Conservation (phyloP, 371 early-diverging fungal species). For the Nosema muscidifuracis region DNA sequence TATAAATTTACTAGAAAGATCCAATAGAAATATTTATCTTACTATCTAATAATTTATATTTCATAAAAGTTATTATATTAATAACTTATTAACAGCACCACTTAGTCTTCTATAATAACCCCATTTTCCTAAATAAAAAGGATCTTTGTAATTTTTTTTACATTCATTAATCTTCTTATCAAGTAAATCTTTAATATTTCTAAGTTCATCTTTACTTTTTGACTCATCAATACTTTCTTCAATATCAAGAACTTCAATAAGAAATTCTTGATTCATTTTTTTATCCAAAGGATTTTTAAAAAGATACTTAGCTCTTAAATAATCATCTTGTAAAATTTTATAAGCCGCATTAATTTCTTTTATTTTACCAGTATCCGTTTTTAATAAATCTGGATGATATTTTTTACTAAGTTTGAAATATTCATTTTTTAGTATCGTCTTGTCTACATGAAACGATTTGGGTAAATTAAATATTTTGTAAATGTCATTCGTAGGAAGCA, state of each 20-base stretch:
- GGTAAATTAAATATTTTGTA: slow-evolving; percentile 40
- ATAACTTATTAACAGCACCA: slow-evolving; percentile 27
- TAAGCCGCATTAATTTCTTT: slow-evolving; percentile 47
- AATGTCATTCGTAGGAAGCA: slow-evolving; percentile 14
- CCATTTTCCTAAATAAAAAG: slow-evolving; percentile 44
- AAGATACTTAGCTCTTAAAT: slow-evolving; percentile 43
- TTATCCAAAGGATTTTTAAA: not conserved
- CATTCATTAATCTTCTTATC: slow-evolving; percentile 40
- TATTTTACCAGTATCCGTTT: not conserved
- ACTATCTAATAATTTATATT: too few relatives aligned
- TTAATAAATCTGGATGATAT: slow-evolving; percentile 40
- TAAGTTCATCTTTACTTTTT: not conserved
- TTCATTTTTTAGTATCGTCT: slow-evolving; percentile 36
- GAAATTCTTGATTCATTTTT: slow-evolving; percentile 23
- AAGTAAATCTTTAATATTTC: slow-evolving; percentile 20
- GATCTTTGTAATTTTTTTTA: slow-evolving; percentile 34
- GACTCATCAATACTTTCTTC: slow-evolving; percentile 37
- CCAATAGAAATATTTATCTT: too few relatives aligned
- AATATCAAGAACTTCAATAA: slow-evolving; percentile 33
- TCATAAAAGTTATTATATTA: not conserved
- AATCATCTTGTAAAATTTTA: slow-evolving; percentile 53
- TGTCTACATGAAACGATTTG: slow-evolving; percentile 39
- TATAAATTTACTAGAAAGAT: too few relatives aligned
- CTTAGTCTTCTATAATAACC: slow-evolving; percentile 48
- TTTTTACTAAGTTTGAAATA: slow-evolving; percentile 36